Evolutionary conservation across 2,329 filamentous ascomycete species (phyloP), one percentile per base, ranked within the genome.

Genomic region (Aureobasidium sp.): DNA sequence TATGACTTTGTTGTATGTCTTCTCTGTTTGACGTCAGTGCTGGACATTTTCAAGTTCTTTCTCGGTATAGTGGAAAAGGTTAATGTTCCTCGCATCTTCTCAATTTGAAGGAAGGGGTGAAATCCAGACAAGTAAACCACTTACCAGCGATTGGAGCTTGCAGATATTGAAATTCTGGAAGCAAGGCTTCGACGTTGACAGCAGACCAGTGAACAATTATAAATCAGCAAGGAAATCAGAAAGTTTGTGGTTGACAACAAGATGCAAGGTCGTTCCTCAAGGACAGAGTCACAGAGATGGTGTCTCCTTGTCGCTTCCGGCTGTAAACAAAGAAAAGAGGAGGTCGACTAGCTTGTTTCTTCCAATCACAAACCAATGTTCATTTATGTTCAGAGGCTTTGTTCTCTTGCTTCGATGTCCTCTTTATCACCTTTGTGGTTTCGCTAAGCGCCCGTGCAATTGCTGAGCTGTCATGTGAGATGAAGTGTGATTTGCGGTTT

Each of bases 371-470:
- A 59, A 9, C n/a, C 17, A 6, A 8, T 25, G 36, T 48, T 41
- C 44, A 27, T 59, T 59, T 49, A 11, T 59, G 7, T 22, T 42
- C 25, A 11, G 14, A 17, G 20, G 2, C 11, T 8, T 27, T 52
- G 14, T 11, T 17, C 25, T 22, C 51, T 56, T 45, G 29, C 17
- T 55, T 17, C 8, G 14, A n/a, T 14, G 7, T 22, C 14, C 20
- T 31, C 14, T 34, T 20, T 41, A 34, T 41, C 15, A 17, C 15
- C 49, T 41, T 41, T 6, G 31, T 11, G 14, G 56, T 59, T 59
- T 49, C 44, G 44, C 36, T 59, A 59, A 59, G 56, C 56, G 56
- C 56, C 56, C 56, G 56, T 59, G 56, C 44, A 15, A 22, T 25
- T 48, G 34, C 3, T n/a, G 34, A 42, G 37, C 39, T 56, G 52